Evolutionary conservation across 2,329 filamentous ascomycete species (phyloP).

Genomic region (Leptosphaerulina australis): DNA sequence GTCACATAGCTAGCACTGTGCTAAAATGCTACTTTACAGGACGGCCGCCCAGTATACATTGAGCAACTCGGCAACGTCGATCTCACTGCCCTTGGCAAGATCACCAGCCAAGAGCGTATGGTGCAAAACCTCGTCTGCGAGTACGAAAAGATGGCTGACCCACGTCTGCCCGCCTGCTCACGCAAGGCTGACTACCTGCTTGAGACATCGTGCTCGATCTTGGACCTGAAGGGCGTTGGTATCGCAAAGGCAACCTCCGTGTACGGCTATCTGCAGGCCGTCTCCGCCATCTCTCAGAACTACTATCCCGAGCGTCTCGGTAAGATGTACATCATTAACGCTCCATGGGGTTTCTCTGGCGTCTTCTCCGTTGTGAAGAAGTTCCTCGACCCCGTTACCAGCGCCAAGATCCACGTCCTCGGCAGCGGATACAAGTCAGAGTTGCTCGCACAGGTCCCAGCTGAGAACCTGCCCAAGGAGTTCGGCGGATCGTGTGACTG

Average conservation of each 20-base stretch:
- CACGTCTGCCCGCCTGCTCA: slow-evolving; percentile 91
- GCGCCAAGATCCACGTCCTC: slow-evolving; percentile 92
- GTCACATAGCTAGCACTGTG: background rate
- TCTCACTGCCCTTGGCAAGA: slow-evolving; percentile 86
- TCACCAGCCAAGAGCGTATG: slow-evolving; percentile 93
- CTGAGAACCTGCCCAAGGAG: slow-evolving; percentile 85
- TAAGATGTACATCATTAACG: slow-evolving; percentile 97
- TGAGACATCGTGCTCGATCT: slow-evolving; percentile 97
- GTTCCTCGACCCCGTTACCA: slow-evolving; percentile 96
- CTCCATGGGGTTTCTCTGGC: slow-evolving; percentile 89
- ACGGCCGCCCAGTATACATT: slow-evolving; percentile 96
- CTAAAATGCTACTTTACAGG: slow-evolving; percentile 58
- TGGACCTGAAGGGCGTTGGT: slow-evolving; percentile 95
- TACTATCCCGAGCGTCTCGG: slow-evolving; percentile 98
- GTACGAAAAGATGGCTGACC: slow-evolving; percentile 95
- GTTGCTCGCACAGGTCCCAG: slow-evolving; percentile 80
- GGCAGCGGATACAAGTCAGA: slow-evolving; percentile 82
- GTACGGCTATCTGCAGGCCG: slow-evolving; percentile 84
- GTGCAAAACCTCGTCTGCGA: slow-evolving; percentile 94
- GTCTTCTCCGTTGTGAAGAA: slow-evolving; percentile 88
- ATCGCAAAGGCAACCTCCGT: slow-evolving; percentile 80
- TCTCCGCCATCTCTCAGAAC: slow-evolving; percentile 92
- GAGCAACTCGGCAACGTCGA: slow-evolving; percentile 95
- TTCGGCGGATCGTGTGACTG: slow-evolving; percentile 88
- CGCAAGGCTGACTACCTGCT: slow-evolving; percentile 87